A percentile compares a stretch with the other conserved stretches of the same genome.
Conservation (phyloP, 2,329 filamentous ascomycete species). For the Herpotrichia juniperi region DNA sequence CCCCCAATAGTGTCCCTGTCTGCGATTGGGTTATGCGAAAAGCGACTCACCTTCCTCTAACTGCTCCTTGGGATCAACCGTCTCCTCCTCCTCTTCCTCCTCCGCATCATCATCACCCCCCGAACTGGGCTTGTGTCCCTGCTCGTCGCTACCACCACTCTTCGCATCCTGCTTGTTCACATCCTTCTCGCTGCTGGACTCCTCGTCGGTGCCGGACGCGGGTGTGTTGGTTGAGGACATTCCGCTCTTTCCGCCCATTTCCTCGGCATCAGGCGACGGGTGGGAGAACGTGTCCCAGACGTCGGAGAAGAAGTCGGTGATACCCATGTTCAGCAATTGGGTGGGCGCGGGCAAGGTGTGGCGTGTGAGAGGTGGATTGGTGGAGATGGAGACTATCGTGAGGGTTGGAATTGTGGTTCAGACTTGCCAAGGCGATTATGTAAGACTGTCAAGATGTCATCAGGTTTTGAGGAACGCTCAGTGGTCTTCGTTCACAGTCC, state of each 20-base stretch:
- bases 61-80: constrained; percentile 14
- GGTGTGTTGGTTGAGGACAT: constrained; percentile 41
- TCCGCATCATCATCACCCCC: constrained; percentile 70
- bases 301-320: constrained; percentile 69
- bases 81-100: constrained; percentile 70
- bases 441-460: too few species aligned
- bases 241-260: constrained; percentile 49
- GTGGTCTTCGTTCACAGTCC: too few species aligned
- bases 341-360: constrained; percentile 24
- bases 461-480: too few species aligned
- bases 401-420: neutral
- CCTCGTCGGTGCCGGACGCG: constrained; percentile 51
- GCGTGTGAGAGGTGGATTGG: constrained; percentile 8
- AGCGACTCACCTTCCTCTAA: constrained; percentile 77
- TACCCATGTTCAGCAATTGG: constrained; percentile 59
- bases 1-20: neutral
- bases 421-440: neutral
- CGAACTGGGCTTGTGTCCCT: constrained; percentile 57
- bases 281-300: constrained; percentile 68
- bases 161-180: constrained; percentile 51
- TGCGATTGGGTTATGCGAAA: neutral
- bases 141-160: constrained; percentile 50
- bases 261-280: constrained; percentile 52
- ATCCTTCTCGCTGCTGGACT: constrained; percentile 49
- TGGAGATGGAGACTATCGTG: constrained; percentile 19